A percentile compares a stretch with the other conserved stretches of the same genome.
Conservation (phyloP, 257 asterid species). For the Solanum piurae region DNA sequence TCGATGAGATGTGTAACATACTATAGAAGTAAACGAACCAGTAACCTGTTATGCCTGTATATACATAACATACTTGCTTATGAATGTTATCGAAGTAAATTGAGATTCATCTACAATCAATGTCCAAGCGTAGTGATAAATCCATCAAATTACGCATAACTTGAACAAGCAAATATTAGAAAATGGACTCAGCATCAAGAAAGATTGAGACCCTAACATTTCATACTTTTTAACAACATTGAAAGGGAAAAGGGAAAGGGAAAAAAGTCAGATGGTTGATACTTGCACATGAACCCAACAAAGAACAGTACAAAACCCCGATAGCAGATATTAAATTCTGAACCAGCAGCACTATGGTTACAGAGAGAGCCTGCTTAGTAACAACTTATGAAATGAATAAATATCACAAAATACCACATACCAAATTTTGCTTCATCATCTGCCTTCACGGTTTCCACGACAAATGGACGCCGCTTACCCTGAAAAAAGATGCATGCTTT, state of each 20-base stretch:
- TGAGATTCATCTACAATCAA: not conserved
- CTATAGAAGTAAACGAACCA: not conserved
- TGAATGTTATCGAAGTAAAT: not conserved
- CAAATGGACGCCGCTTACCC: conserved; percentile 91
- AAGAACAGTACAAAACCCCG: not conserved
- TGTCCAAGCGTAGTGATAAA: not conserved
- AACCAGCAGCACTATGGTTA: not conserved
- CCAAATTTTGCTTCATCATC: conserved; percentile 90
- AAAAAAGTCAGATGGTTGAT: not conserved
- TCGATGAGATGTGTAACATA: not conserved
- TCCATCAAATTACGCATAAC: not conserved
- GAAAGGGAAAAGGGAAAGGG: not conserved
- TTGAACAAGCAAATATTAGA: not conserved
- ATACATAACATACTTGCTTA: not conserved
- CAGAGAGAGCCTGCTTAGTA: not conserved
- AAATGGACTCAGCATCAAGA: not conserved
- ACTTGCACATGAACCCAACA: not conserved
- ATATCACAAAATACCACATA: conserved; percentile 10
- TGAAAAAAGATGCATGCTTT: conserved; percentile 11
- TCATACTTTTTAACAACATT: not conserved
- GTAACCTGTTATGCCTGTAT: not conserved
- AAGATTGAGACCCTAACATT: not conserved
- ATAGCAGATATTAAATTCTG: not conserved
- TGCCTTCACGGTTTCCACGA: conserved; percentile 88
- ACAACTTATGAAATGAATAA: not conserved